phyloP scores from a whole-genome alignment of 2,329 filamentous ascomycete species.

The Calonectria hongkongensis region DNA sequence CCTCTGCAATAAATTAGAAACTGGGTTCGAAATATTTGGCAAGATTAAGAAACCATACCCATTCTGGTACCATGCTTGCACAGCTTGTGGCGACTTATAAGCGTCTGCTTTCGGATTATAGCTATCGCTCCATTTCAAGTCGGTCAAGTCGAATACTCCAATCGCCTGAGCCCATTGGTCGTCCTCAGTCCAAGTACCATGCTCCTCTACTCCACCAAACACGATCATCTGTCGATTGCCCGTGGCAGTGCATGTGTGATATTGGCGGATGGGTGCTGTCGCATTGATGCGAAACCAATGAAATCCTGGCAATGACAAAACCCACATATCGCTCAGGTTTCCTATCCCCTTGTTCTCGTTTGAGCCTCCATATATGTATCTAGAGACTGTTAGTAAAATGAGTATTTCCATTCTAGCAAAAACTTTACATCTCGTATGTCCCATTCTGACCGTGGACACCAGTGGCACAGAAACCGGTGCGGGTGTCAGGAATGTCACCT shows the following conservation, averaged over 20 bases:
- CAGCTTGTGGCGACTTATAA: slow-evolving; percentile 1
- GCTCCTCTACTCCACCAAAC: background rate
- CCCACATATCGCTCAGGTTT: background rate
- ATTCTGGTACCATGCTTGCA: background rate
- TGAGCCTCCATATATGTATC: slow-evolving; percentile 18
- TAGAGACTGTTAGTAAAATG: background rate
- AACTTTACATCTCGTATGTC: slow-evolving; percentile 5
- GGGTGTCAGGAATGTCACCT: background rate
- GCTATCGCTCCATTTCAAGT: slow-evolving; percentile 8
- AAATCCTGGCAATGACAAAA: slow-evolving; percentile 1
- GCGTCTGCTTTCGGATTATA: background rate
- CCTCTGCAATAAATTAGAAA: background rate
- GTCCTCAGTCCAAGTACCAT: background rate
- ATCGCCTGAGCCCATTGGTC: background rate
- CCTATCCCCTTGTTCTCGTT: background rate
- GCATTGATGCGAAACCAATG: slow-evolving; percentile 12
- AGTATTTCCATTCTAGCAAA: too few relatives aligned
- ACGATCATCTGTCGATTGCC: slow-evolving; percentile 10
- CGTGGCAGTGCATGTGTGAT: background rate
- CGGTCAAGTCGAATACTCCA: slow-evolving; percentile 15
- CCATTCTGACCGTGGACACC: slow-evolving; percentile 6
- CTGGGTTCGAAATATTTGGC: too few relatives aligned
- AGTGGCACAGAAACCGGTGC: background rate
- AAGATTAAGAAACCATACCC: background rate
- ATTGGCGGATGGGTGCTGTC: background rate